Base-by-base conservation (phyloP, 805 yeast species). In the Wickerhamomyces mucosus region DNA sequence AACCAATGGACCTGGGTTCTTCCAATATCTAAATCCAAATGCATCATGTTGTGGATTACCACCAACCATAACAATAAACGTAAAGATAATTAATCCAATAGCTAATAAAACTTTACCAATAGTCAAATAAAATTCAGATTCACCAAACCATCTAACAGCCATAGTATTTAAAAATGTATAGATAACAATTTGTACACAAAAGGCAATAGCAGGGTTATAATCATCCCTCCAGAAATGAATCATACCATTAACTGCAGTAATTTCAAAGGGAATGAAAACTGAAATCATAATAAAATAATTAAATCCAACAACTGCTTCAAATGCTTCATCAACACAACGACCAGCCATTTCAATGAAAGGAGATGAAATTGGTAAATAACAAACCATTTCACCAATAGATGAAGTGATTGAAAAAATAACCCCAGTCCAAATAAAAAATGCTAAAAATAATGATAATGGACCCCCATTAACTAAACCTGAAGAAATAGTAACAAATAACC, bases 21-120 rank as follows among this genome's bases (percentile, higher is more conserved):
- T 50, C 70, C 75, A 75, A 49, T 68, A 65, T 25, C 75, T 51
- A 52, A 75, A 72, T 3, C 82, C 82, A 39, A 65, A 71, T 4
- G 62, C 67, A 41, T 79, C 82, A 37, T 69, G 74, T 29, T 62
- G 53, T 3, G 94, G 94, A 52, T 81, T 83, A 17, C 94, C 95
- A 25, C 95, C 95, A 21, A 79, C 72, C 89, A 83, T 83, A 6
- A 84, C 75, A 32, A 82, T 54, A 43, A 84, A 77, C 5, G 89
- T 80, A 56, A 78, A 82, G 26, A 77, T 51, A 31, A 83, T 65
- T 31, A 84, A 62, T 4, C 88, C 94, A 14, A 75, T 48, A 13
- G 86, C 84, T 29, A 83, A 63, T 7, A 81, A 41, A 33, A 84
- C 69, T 48, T 84, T 84, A 32, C 81, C 78, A 15, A 81, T 59